A percentile compares a stretch with the other conserved stretches of the same genome.
phyloP scores from a whole-genome alignment of 2,329 filamentous ascomycete genomes.

The Trichoderma gracile region DNA sequence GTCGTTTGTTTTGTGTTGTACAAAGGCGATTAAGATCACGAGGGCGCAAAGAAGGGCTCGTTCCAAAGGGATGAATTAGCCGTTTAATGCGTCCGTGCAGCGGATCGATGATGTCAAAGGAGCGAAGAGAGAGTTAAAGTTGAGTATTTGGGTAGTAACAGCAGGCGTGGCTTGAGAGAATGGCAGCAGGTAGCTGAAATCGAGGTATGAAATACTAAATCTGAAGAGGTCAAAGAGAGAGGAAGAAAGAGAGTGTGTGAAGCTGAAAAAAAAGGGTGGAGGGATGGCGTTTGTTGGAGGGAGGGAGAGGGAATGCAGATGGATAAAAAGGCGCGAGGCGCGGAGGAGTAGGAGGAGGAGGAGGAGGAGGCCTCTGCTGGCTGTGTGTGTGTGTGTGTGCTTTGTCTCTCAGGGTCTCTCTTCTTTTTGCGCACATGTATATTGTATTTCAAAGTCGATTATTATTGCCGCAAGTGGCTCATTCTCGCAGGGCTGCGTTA shows the following conservation, averaged over 20 bases:
- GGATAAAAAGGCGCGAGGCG: not conserved
- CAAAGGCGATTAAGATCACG: not conserved
- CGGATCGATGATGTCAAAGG: slow-evolving; percentile 9
- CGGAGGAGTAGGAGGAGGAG: not conserved
- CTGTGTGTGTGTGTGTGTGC: not conserved
- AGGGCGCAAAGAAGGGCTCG: not conserved
- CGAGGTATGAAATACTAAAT: not conserved
- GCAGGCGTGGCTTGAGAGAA: not conserved
- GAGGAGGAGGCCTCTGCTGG: slow-evolving; percentile 14
- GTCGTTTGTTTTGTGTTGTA: not conserved
- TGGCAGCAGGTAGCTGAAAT: not conserved
- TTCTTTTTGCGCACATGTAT: too few species aligned
- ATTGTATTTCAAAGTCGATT: not conserved
- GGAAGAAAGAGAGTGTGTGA: not conserved
- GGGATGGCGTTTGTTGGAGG: not conserved
- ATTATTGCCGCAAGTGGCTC: slow-evolving; percentile 4
- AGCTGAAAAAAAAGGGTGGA: not conserved
- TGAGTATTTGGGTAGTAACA: too few species aligned
- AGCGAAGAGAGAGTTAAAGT: not conserved
- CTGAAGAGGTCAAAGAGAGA: not conserved
- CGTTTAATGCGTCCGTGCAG: not conserved
- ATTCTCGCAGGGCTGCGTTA: not conserved
- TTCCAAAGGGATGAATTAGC: not conserved
- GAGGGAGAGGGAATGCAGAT: slow-evolving; percentile 1
- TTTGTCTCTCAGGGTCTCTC: too few species aligned